Evolutionary conservation across 495 filamentous ascomycete species (phyloP), one percentile per base, ranked within the genome.

Genomic region (Neurospora tetrasperma): DNA sequence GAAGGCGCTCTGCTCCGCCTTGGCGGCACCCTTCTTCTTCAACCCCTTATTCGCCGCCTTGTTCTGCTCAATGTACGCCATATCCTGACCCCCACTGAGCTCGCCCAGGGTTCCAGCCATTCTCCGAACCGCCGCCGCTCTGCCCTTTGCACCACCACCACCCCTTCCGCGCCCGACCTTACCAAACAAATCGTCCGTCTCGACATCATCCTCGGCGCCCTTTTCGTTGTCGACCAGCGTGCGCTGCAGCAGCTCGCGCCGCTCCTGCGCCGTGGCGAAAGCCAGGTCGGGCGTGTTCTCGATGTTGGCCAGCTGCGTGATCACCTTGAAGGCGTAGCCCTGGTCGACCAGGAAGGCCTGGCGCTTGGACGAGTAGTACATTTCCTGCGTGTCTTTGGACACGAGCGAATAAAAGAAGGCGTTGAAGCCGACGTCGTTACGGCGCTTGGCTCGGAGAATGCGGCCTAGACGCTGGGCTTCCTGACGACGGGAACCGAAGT

Each of bases 351-450:
- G 87, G 86, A 99, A 99, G 38, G 96, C 96, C 79, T 99, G 96
- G 27, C 96, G 90, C 83, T 98, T 98, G 46, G 93, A 92, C 7
- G 96, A 98, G 84, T 97, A 99, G 81, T 91, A 95, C 96, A 99
- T 98, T 83, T 99, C 96, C 70, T 93, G 89, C 2, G 96, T 99
- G 80, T 98, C 96, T 80, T 98, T 98, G 11, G 92, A 96, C 41
- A 99, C 96, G 5, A 99, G 86, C 0, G 93, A 96, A 83, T 99
- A 99, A 84, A 99, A 99, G 84, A 99, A 99, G 0, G 96, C 96
- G 82, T 99, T 99, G 83, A 99, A 99, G 23, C 96, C 96, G 81
- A 98, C 96, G 82, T 99, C 96, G 78, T 98, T 98, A 74, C 96
- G 87, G 42, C 96, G 90, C 81, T 99, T 99, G 27, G 96, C 96